phyloP scores from a whole-genome alignment of 179 eudicot species.

The Heliamphora pulchella region DNA sequence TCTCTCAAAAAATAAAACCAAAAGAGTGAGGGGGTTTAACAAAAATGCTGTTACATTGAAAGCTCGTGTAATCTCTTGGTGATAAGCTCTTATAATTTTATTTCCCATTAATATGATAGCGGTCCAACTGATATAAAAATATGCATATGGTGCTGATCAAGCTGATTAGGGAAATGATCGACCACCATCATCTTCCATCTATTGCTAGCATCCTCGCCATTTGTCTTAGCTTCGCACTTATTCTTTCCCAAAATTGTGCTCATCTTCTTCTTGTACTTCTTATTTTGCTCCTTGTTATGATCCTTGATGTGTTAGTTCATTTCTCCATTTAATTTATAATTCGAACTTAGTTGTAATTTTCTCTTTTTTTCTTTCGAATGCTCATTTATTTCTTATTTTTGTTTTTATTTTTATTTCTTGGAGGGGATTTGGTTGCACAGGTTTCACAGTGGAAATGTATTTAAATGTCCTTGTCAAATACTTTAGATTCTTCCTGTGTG shows the following conservation, averaged over 20 bases:
- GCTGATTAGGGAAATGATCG: background rate
- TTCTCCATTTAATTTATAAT: constrained; percentile 3
- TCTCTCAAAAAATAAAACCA: background rate
- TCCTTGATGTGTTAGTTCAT: background rate
- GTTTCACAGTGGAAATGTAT: background rate
- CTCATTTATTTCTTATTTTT: background rate
- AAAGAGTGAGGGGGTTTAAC: background rate
- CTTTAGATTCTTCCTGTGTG: background rate
- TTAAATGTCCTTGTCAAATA: background rate
- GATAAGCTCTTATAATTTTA: background rate
- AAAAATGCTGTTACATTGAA: background rate
- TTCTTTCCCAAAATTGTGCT: background rate
- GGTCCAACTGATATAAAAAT: background rate
- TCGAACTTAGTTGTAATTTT: background rate
- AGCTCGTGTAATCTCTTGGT: background rate
- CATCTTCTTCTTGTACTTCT: background rate
- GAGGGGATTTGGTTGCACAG: background rate
- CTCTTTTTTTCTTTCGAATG: background rate
- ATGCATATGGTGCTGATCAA: background rate
- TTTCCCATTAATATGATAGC: background rate
- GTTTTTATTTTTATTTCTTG: background rate
- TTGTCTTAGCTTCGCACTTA: background rate
- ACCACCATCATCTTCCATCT: background rate
- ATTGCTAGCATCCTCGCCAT: background rate
- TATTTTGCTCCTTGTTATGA: background rate